These are phyloP conservation scores for Epichloe uncinata DNA, from an alignment of 2,329 filamentous ascomycete genomes.

Conservation along the genomic window DNA sequence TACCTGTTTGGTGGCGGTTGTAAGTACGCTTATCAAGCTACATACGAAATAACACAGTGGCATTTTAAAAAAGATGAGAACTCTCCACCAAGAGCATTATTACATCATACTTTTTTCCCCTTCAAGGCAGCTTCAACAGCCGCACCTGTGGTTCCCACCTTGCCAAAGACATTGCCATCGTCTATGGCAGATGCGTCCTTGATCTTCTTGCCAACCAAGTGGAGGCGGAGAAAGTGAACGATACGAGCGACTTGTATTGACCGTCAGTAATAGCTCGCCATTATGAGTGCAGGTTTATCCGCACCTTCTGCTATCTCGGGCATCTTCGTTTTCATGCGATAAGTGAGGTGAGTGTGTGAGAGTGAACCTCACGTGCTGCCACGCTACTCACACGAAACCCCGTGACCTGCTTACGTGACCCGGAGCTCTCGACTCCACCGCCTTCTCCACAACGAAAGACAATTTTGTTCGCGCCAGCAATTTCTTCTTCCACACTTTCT, in stretches of 20 bases:
- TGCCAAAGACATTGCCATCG: conserved; percentile 79
- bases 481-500: conserved; percentile 9
- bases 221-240: conserved; percentile 70
- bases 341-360: background rate
- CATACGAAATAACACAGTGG: background rate
- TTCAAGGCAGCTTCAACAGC: conserved; percentile 62
- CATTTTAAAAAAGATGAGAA: too few species aligned
- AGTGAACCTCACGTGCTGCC: background rate
- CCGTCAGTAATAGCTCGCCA: background rate
- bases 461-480: conserved; percentile 16
- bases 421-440: conserved; percentile 3
- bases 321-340: conserved; percentile 26
- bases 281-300: background rate
- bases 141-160: conserved; percentile 66
- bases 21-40: background rate
- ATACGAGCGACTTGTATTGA: conserved; percentile 56
- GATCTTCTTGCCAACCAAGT: conserved; percentile 76
- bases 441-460: conserved; percentile 11
- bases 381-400: conserved; percentile 18
- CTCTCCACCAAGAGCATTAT: too few species aligned
- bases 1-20: conserved; percentile 24
- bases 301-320: conserved; percentile 50
- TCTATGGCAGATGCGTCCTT: conserved; percentile 56
- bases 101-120: conserved; percentile 46
- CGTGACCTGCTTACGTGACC: conserved; percentile 17